A percentile compares a stretch with the other conserved stretches of the same genome.
These are phyloP conservation scores for Phanerochaete sordida DNA, from an alignment of 768 basidiomycete genomes.

Conservation along the genomic window DNA sequence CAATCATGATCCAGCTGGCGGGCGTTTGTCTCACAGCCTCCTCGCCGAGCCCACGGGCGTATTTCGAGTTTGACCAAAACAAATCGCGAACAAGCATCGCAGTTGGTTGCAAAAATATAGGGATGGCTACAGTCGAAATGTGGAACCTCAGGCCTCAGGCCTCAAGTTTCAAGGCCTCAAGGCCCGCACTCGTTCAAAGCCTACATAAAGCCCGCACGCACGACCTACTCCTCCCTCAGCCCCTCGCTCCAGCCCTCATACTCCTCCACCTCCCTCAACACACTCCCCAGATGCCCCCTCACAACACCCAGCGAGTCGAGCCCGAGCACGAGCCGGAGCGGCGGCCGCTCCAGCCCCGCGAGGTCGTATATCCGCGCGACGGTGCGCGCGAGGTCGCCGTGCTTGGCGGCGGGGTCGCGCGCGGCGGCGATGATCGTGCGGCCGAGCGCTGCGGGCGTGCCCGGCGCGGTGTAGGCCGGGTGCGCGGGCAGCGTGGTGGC, in stretches of 20 bases:
- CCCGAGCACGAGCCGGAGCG: constrained; percentile 18
- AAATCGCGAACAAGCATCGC: no score
- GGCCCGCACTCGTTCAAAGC: no score
- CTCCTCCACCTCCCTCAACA: constrained; percentile 9
- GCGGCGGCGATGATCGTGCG: neutral
- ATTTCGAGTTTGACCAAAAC: no score
- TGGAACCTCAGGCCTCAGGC: no score
- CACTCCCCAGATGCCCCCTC: neutral
- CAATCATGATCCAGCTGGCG: neutral
- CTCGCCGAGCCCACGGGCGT: no score
- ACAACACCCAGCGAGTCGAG: constrained; percentile 5
- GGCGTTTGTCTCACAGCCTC: no score
- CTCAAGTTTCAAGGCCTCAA: no score
- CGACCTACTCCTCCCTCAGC: neutral
- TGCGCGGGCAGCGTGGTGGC: neutral
- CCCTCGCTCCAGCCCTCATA: constrained; percentile 19
- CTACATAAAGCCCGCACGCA: no score
- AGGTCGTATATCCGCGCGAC: constrained; percentile 16
- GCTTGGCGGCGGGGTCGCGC: neutral
- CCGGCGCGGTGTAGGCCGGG: neutral
- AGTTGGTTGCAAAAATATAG: no score
- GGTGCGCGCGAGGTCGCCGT: constrained; percentile 16
- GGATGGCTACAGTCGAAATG: no score
- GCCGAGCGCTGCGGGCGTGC: neutral
- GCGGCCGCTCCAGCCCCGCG: constrained; percentile 7